Percentiles rank a stretch among this genome's conserved stretches.
Evolutionary conservation across 768 basidiomycete genomes (phyloP).

Genomic region (Tylopilus sp.): DNA sequence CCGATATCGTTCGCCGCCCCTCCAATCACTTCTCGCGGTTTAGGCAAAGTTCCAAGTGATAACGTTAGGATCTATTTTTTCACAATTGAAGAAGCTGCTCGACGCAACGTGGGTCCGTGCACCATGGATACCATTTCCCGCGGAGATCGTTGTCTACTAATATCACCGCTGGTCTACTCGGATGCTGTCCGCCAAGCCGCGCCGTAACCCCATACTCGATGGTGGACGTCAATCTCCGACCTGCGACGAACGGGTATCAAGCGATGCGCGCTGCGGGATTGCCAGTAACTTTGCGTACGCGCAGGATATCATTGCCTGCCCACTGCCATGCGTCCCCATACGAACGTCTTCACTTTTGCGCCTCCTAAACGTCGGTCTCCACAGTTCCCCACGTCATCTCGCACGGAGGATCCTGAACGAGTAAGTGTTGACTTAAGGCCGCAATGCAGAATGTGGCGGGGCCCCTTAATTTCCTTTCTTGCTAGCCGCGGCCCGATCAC

Average conservation of each 20-base stretch:
- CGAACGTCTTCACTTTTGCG: neutral
- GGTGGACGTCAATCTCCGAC: slow-evolving; percentile 22
- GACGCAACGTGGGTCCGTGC: slow-evolving; percentile 24
- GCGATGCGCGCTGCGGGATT: slow-evolving; percentile 4
- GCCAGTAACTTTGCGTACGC: slow-evolving; percentile 3
- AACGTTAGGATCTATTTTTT: slow-evolving; percentile 23
- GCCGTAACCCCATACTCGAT: slow-evolving; percentile 19
- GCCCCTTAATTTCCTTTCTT: slow-evolving; percentile 19
- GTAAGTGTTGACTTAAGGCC: neutral
- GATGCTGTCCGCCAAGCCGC: slow-evolving; percentile 15
- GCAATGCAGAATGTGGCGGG: neutral
- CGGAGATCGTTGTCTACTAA: slow-evolving; percentile 24
- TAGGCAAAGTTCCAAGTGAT: slow-evolving; percentile 16
- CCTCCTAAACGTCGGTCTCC: slow-evolving; percentile 21
- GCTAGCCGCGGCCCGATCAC: neutral
- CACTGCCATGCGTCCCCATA: neutral
- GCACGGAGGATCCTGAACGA: slow-evolving; percentile 9
- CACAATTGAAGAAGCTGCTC: slow-evolving; percentile 14
- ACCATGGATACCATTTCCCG: slow-evolving; percentile 31
- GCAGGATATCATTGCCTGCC: neutral
- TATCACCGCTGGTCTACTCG: slow-evolving; percentile 6
- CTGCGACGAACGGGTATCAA: slow-evolving; percentile 5
- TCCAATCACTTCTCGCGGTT: slow-evolving; percentile 9
- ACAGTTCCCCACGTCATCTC: slow-evolving; percentile 22
- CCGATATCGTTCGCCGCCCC: neutral